Conservation (phyloP, 2,329 filamentous ascomycete genomes). For the Amauroascus verrucosus region DNA sequence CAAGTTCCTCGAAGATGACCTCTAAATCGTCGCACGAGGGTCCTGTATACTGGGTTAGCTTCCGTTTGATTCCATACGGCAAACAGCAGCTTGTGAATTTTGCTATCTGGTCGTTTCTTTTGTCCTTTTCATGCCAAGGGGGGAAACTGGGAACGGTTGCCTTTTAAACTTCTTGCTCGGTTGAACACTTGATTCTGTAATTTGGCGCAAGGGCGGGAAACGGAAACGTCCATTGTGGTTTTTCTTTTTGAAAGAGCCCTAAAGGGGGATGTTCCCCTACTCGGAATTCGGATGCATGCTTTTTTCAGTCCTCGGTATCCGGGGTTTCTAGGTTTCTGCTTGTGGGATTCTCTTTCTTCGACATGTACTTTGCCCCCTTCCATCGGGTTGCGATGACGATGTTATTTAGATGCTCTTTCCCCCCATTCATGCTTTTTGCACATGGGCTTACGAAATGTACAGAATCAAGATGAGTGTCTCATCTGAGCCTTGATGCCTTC, state of each 20-base stretch:
- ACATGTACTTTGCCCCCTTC: background rate
- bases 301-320: background rate
- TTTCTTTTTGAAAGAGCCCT: background rate
- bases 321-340: background rate
- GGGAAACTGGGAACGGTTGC: background rate
- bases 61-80: background rate
- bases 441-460: background rate
- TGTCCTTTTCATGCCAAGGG: background rate
- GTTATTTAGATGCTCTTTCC: no score
- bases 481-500: no score
- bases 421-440: no score
- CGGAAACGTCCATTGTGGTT: background rate
- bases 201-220: constrained; percentile 5
- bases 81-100: background rate
- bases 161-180: constrained; percentile 8
- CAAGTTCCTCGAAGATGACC: constrained; percentile 92
- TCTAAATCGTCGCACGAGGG: constrained; percentile 37
- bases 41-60: background rate
- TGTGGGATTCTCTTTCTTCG: background rate
- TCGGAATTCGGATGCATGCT: constrained; percentile 1
- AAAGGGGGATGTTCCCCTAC: background rate
- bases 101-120: background rate
- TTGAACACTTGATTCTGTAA: background rate
- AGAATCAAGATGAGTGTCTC: background rate
- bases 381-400: no score